phyloP scores from a whole-genome alignment of 2,329 filamentous ascomycete species.

The Sarocladium strictum region DNA sequence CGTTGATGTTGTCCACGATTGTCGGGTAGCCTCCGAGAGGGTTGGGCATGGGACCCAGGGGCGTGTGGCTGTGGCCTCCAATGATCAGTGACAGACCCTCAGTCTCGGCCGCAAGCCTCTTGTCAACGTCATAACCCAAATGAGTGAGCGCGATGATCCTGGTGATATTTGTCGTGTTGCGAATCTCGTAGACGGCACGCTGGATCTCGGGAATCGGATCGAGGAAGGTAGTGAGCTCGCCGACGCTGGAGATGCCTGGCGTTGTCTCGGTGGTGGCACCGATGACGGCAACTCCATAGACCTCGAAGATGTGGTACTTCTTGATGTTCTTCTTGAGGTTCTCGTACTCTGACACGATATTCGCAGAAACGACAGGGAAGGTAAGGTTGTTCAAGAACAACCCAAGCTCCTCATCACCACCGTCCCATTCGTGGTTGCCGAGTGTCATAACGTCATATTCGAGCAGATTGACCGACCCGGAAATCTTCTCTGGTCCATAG shows the following conservation, averaged over 20 bases:
- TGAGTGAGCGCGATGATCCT: slow-evolving; percentile 61
- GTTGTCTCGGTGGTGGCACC: slow-evolving; percentile 58
- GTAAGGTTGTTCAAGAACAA: slow-evolving; percentile 57
- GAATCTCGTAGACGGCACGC: slow-evolving; percentile 54
- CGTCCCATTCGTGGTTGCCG: slow-evolving; percentile 63
- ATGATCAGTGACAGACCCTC: slow-evolving; percentile 60
- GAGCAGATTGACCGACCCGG: slow-evolving; percentile 57
- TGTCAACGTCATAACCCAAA: slow-evolving; percentile 61
- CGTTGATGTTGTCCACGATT: slow-evolving; percentile 52
- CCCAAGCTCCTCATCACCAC: slow-evolving; percentile 55
- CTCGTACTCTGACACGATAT: slow-evolving; percentile 52
- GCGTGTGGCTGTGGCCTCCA: slow-evolving; percentile 55
- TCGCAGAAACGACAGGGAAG: slow-evolving; percentile 58
- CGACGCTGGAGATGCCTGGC: slow-evolving; percentile 51
- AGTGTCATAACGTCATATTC: slow-evolving; percentile 62
- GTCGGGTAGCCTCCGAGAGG: slow-evolving; percentile 58
- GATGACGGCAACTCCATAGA: slow-evolving; percentile 57
- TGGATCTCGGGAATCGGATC: slow-evolving; percentile 53
- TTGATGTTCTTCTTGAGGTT: slow-evolving; percentile 57
- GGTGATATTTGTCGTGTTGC: slow-evolving; percentile 53
- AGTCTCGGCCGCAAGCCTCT: slow-evolving; percentile 51
- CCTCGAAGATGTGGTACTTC: slow-evolving; percentile 57
- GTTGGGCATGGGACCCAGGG: slow-evolving; percentile 51
- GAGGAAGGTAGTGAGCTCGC: slow-evolving; percentile 49
- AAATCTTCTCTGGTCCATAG: slow-evolving; percentile 62